These are phyloP conservation scores for Solanum hybrid DNA, from an alignment of 305 asterid genomes.

Conservation along the genomic window DNA sequence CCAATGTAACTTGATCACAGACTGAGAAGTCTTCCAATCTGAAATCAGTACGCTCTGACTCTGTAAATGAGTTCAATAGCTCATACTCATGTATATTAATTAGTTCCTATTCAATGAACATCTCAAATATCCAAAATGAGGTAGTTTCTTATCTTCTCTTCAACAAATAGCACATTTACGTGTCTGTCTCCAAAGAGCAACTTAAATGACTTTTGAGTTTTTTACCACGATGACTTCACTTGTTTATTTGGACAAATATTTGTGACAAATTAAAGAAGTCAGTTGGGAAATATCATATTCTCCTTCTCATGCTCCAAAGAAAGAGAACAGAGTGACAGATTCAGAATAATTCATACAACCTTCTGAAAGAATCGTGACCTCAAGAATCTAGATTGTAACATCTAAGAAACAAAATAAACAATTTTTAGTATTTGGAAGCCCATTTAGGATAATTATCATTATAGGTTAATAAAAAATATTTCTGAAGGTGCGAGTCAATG, in stretches of 20 bases:
- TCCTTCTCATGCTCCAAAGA: not conserved
- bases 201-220: not conserved
- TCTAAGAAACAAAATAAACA: not conserved
- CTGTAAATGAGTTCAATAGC: not conserved
- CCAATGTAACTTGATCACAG: not conserved
- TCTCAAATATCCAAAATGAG: not conserved
- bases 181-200: not conserved
- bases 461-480: not conserved
- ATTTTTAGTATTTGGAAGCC: not conserved
- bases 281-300: not conserved
- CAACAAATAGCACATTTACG: not conserved
- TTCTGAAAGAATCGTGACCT: not conserved
- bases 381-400: not conserved
- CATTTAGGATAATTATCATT: not conserved
- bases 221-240: not conserved
- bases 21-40: not conserved
- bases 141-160: not conserved
- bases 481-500: not conserved
- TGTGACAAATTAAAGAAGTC: not conserved
- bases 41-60: not conserved
- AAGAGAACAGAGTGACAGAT: not conserved
- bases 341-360: not conserved
- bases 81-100: not conserved
- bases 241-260: not conserved
- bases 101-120: not conserved